Evolutionary conservation across 2,329 filamentous ascomycete species (phyloP).

Genomic region (Alternaria triticina): DNA sequence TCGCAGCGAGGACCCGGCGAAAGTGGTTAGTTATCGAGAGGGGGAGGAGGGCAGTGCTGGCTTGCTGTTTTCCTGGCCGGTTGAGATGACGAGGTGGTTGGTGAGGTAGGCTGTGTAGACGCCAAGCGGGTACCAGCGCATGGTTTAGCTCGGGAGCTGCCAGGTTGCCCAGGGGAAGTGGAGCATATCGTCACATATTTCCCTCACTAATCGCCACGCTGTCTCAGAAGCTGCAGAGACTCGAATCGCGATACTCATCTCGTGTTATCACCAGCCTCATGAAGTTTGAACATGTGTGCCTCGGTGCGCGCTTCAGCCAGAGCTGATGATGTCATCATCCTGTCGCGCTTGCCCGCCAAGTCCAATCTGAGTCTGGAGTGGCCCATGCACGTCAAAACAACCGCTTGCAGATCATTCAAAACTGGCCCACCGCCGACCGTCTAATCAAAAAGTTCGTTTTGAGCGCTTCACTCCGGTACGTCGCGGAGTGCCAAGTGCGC

Average conservation of each 20-base stretch:
- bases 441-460: neutral
- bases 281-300: neutral
- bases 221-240: neutral
- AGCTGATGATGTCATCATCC: neutral
- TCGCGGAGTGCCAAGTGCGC: neutral
- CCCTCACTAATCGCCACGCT: constrained; percentile 1
- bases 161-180: constrained; percentile 5
- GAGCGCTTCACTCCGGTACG: neutral
- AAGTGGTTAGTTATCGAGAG: constrained; percentile 7
- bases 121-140: constrained; percentile 1
- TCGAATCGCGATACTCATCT: neutral
- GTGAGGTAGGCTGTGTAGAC: constrained; percentile 5
- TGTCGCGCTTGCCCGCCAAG: neutral
- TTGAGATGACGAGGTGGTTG: constrained; percentile 7
- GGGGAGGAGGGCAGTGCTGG: constrained; percentile 1
- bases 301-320: neutral
- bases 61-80: neutral
- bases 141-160: neutral
- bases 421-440: neutral
- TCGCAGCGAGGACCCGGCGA: constrained; percentile 3
- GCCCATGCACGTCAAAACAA: constrained; percentile 1
- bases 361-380: neutral
- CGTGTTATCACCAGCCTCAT: neutral
- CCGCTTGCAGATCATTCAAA: neutral
- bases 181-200: constrained; percentile 1